Evolutionary conservation across 2,329 filamentous ascomycete genomes (phyloP).

Genomic region (Aspergillus niger): DNA sequence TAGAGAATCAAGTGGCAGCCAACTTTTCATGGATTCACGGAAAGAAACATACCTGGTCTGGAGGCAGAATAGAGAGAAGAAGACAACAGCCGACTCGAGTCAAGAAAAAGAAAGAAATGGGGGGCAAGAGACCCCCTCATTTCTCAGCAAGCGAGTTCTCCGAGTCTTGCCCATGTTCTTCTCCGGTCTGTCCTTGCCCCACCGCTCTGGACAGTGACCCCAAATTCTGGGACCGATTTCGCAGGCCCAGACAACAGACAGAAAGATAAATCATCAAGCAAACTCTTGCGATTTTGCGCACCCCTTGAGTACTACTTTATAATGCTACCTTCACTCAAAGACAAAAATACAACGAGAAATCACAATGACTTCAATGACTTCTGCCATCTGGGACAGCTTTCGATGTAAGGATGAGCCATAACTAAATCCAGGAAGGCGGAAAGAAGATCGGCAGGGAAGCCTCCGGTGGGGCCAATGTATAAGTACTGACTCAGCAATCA

Average conservation of each 20-base stretch:
- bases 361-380: no score
- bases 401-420: not conserved
- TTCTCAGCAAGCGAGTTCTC: not conserved
- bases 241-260: not conserved
- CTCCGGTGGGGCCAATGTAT: not conserved
- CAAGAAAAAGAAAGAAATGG: not conserved
- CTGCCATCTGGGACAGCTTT: not conserved
- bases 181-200: not conserved
- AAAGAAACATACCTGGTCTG: not conserved
- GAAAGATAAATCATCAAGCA: not conserved
- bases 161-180: not conserved
- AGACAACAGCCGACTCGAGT: not conserved
- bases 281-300: no score
- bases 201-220: not conserved
- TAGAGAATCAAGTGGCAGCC: not conserved
- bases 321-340: no score
- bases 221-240: conserved; percentile 3
- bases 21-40: not conserved
- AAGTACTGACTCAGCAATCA: not conserved
- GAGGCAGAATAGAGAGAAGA: not conserved
- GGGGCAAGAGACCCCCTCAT: not conserved
- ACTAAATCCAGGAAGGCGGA: not conserved
- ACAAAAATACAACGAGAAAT: no score
- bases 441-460: not conserved
- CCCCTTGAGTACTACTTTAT: no score